Percentiles rank a stretch among this genome's conserved stretches.
Conservation (phyloP, 176 grass and related monocot species). For the Paspalum vaginatum region DNA sequence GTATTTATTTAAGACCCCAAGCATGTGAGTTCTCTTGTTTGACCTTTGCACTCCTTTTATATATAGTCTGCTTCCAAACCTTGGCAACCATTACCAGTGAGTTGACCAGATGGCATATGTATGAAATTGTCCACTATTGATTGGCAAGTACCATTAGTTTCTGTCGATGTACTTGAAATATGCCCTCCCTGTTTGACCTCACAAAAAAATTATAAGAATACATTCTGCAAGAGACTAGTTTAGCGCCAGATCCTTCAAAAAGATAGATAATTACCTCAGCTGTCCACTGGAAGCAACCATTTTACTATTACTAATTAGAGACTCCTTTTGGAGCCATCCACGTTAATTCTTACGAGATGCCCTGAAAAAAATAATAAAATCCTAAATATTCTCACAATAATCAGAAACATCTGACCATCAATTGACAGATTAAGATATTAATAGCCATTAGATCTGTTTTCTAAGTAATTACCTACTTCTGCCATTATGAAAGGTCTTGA, state of each 20-base stretch:
- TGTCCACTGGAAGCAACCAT: background rate
- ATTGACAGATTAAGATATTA: too few relatives aligned
- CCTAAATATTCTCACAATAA: too few relatives aligned
- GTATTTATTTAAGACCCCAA: conserved; percentile 29
- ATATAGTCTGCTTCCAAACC: background rate
- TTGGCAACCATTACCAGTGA: background rate
- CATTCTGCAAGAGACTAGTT: background rate
- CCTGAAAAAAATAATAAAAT: too few relatives aligned
- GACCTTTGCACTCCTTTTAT: conserved; percentile 7
- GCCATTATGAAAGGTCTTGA: too few relatives aligned
- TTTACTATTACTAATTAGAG: too few relatives aligned
- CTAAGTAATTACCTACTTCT: too few relatives aligned
- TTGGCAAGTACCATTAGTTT: background rate
- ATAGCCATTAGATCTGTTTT: too few relatives aligned
- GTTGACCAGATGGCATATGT: background rate
- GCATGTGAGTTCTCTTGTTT: conserved; percentile 28
- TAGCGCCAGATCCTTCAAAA: background rate
- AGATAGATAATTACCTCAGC: background rate
- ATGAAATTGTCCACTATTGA: background rate
- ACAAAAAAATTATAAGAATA: background rate
- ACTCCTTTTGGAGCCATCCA: too few relatives aligned
- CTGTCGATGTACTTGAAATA: background rate
- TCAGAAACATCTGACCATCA: too few relatives aligned
- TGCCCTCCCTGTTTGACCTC: background rate
- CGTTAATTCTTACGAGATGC: too few relatives aligned